Percentiles rank a stretch among this genome's conserved stretches.
phyloP scores from a whole-genome alignment of 2,329 filamentous ascomycete genomes.

The Colletotrichum liaoningense region DNA sequence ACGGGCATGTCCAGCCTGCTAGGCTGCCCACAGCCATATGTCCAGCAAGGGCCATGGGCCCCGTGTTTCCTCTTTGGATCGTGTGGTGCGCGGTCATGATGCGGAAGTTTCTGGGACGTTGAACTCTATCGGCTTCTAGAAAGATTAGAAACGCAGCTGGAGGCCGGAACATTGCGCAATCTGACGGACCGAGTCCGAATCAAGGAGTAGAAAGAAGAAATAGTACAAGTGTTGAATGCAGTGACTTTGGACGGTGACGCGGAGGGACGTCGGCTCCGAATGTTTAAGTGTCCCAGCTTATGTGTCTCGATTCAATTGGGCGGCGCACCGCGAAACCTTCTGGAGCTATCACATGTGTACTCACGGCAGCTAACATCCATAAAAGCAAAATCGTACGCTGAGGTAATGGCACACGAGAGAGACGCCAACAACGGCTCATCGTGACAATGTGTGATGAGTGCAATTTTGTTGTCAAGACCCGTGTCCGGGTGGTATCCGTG shows the following conservation, averaged over 20 bases:
- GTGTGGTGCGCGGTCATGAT: neutral
- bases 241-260: slow-evolving; percentile 12
- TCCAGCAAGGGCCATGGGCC: neutral
- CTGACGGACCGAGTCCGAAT: neutral
- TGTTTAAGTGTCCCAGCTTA: neutral
- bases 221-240: neutral
- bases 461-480: neutral
- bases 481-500: neutral
- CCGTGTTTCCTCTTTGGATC: neutral
- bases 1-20: neutral
- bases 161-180: neutral
- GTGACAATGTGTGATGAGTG: neutral
- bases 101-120: neutral
- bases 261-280: neutral
- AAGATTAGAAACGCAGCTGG: neutral
- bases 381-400: too few relatives aligned
- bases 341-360: neutral
- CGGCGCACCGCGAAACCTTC: neutral
- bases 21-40: too few relatives aligned
- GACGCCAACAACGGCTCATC: too few relatives aligned
- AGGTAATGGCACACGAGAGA: too few relatives aligned
- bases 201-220: neutral
- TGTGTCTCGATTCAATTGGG: neutral
- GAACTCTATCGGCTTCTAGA: neutral
- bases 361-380: neutral